Conservation (phyloP, 2,329 filamentous ascomycete genomes). For the Sclerotinia minor region DNA sequence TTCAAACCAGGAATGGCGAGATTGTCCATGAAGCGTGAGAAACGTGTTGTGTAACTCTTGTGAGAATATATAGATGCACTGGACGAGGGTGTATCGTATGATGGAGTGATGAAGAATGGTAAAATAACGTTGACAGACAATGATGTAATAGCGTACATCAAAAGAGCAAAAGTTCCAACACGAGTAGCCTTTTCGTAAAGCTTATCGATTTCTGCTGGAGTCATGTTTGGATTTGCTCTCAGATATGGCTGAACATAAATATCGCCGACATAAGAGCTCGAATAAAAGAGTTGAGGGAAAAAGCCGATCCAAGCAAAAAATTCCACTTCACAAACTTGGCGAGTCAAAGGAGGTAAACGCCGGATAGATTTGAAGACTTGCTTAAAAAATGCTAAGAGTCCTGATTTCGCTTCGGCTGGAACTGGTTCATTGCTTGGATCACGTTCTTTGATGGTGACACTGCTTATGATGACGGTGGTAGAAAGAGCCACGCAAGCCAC, state of each 20-base stretch:
- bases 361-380: slow-evolving; percentile 75
- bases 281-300: slow-evolving; percentile 95
- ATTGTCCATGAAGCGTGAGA: slow-evolving; percentile 51
- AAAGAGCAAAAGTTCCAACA: slow-evolving; percentile 82
- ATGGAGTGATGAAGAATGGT: slow-evolving; percentile 81
- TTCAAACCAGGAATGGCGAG: slow-evolving; percentile 81
- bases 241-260: slow-evolving; percentile 87
- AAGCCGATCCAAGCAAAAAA: slow-evolving; percentile 92
- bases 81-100: slow-evolving; percentile 57
- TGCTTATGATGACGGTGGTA: slow-evolving; percentile 70
- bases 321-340: slow-evolving; percentile 77
- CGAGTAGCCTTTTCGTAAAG: slow-evolving; percentile 85
- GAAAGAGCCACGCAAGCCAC: slow-evolving; percentile 76
- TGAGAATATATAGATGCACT: slow-evolving; percentile 35
- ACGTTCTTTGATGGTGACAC: slow-evolving; percentile 69
- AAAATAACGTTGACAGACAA: slow-evolving; percentile 79
- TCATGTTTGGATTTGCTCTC: slow-evolving; percentile 73
- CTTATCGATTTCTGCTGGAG: slow-evolving; percentile 70
- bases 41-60: slow-evolving; percentile 37
- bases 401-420: slow-evolving; percentile 58
- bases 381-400: slow-evolving; percentile 76
- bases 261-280: slow-evolving; percentile 89
- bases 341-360: slow-evolving; percentile 77
- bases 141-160: slow-evolving; percentile 85
- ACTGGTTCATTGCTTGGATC: slow-evolving; percentile 74